Base-by-base conservation (phyloP, 2,329 filamentous ascomycete genomes). In the Trichophyton verrucosum region DNA sequence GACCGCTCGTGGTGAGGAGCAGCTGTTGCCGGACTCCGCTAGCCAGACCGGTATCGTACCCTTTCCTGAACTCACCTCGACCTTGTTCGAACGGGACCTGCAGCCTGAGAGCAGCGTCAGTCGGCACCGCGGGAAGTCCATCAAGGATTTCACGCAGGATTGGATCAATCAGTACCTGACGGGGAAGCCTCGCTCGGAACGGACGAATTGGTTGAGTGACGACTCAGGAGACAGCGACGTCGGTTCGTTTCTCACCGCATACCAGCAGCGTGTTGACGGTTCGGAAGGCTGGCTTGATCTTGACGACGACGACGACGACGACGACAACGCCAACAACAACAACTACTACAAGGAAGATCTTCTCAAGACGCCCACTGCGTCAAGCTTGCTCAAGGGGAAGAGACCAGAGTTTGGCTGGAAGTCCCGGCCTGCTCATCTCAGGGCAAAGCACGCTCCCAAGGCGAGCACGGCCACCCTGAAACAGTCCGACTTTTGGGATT, bases 111-210 rank as follows among this genome's bases (percentile, higher is more conserved):
- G 61, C 38, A 63, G 61, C 46, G 24, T 57, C 13, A 44, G 57
- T 49, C 58, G 61, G 40, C 68, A 67, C 64, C 68, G 64, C 61
- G 71, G 68, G 30, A 73, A 71, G 57, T 72, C 74, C 1, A 74
- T 75, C 61, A 71, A 72, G 64, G 84, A 86, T 62, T 81, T 91
- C 60, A 90, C 87, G 0, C 87, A 91, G 72, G 87, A 91, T 77
- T 92, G 89, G 89, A 90, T 94, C 66, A 86, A 88, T 63, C 87
- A 89, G 64, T 89, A 91, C 69, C 85, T 89, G n/a, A 82, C 86
- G n/a, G 82, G 82, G 65, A 83, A 86, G 66, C 81, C 80, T 65
- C 81, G 84, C 66, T 82, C 81, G 36, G 88, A 94, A 71, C 83
- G 84, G 65, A 84, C 83, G 63, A 86, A 90, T 73, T 95, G 90